Conservation (phyloP, 129 eudicot species). For the Pulicaria dysenterica region DNA sequence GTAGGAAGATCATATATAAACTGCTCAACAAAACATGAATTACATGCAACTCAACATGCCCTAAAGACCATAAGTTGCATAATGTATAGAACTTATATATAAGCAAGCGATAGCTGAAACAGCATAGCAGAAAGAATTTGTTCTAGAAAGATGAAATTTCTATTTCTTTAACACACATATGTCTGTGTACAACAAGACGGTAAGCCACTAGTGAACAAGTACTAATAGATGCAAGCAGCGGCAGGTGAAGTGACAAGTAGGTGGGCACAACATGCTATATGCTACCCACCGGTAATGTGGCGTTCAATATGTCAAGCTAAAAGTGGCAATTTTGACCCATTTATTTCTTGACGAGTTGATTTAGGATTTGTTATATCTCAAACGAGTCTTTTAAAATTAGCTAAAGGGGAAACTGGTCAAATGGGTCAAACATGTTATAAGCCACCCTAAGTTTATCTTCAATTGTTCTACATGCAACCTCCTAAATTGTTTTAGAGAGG, state of each 20-base stretch:
- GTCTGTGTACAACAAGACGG: too few relatives aligned
- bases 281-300: not conserved
- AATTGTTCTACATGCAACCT: too few relatives aligned
- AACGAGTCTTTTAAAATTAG: too few relatives aligned
- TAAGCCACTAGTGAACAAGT: too few relatives aligned
- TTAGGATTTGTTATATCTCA: too few relatives aligned
- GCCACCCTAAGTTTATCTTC: too few relatives aligned
- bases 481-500: too few relatives aligned
- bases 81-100: constrained; percentile 19
- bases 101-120: constrained; percentile 6
- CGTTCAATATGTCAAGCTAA: too few relatives aligned
- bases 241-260: not conserved
- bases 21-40: constrained; percentile 61
- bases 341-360: too few relatives aligned
- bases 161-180: not conserved
- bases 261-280: constrained; percentile 1
- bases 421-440: too few relatives aligned
- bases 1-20: constrained; percentile 95
- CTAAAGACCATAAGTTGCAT: constrained; percentile 33
- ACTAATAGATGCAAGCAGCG: not conserved
- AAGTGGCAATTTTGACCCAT: too few relatives aligned
- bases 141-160: constrained; percentile 2
- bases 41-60: constrained; percentile 43
- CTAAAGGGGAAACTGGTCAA: too few relatives aligned
- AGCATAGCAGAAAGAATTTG: constrained; percentile 9